phyloP scores from a whole-genome alignment of 2,329 filamentous ascomycete genomes.

The Xylaria sp. region DNA sequence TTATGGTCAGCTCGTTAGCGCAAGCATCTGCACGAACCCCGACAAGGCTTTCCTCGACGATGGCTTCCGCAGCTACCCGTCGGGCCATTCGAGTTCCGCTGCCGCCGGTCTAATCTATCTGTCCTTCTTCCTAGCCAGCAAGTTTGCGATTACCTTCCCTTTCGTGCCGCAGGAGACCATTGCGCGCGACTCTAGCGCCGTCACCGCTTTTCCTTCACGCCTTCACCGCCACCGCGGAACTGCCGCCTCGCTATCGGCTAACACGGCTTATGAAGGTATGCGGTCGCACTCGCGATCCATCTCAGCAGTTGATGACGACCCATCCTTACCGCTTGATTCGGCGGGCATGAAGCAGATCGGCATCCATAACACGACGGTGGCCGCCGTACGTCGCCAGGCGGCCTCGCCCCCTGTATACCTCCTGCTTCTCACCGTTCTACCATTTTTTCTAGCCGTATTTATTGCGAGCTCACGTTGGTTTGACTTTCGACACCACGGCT shows the following conservation, averaged over 20 bases:
- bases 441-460: conserved; percentile 80
- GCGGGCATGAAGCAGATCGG: conserved; percentile 48
- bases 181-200: conserved; percentile 57
- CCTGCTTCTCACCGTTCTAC: conserved; percentile 74
- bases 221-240: conserved; percentile 56
- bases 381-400: conserved; percentile 73
- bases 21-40: conserved; percentile 77
- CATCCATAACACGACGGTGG: conserved; percentile 54
- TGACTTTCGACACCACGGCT: conserved; percentile 90
- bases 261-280: conserved; percentile 52
- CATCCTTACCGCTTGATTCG: conserved; percentile 48
- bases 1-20: conserved; percentile 77
- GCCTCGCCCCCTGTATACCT: conserved; percentile 87
- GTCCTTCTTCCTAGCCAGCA: conserved; percentile 86
- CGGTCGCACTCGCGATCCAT: conserved; percentile 38
- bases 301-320: conserved; percentile 39
- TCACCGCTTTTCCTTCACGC: conserved; percentile 81
- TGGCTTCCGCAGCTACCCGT: conserved; percentile 87
- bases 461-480: conserved; percentile 88
- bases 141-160: conserved; percentile 79
- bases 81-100: conserved; percentile 78
- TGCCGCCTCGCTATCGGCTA: conserved; percentile 30
- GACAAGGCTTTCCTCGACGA: conserved; percentile 74
- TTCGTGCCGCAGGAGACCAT: conserved; percentile 67
- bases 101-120: conserved; percentile 87